phyloP scores from a whole-genome alignment of 805 yeast species.

The Barnettozyma populi region DNA sequence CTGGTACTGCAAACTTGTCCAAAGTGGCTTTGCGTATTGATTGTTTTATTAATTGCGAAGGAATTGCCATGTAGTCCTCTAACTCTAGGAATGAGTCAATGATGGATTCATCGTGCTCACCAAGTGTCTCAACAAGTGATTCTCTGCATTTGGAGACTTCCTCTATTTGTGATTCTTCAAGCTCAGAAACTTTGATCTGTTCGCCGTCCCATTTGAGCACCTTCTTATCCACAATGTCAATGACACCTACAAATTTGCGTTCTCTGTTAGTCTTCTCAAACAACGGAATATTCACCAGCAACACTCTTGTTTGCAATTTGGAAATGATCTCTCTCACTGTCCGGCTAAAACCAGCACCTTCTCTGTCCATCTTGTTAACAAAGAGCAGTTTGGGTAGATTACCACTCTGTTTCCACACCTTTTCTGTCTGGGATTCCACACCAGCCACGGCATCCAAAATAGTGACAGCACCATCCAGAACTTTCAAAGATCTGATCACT shows the following conservation, averaged over 20 bases:
- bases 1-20: slow-evolving; percentile 57
- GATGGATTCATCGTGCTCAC: slow-evolving; percentile 75
- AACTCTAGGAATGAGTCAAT: slow-evolving; percentile 72
- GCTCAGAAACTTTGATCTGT: slow-evolving; percentile 41
- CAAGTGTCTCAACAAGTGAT: slow-evolving; percentile 75
- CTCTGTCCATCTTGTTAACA: slow-evolving; percentile 93
- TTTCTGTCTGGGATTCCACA: slow-evolving; percentile 96
- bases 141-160: slow-evolving; percentile 57
- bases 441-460: slow-evolving; percentile 96
- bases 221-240: slow-evolving; percentile 67
- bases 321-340: slow-evolving; percentile 80
- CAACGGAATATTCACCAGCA: slow-evolving; percentile 71
- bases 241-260: slow-evolving; percentile 54
- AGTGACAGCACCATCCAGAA: slow-evolving; percentile 90
- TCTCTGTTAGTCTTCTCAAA: slow-evolving; percentile 42
- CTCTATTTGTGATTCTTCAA: slow-evolving; percentile 36
- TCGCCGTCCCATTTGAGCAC: slow-evolving; percentile 50
- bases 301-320: slow-evolving; percentile 69
- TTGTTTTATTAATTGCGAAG: slow-evolving; percentile 43
- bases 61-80: slow-evolving; percentile 67
- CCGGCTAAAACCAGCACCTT: slow-evolving; percentile 90
- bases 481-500: slow-evolving; percentile 83
- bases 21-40: slow-evolving; percentile 66
- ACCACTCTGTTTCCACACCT: slow-evolving; percentile 88
- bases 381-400: slow-evolving; percentile 75